phyloP scores from a whole-genome alignment of 2,329 filamentous ascomycete genomes.

The Rhynchosporium agropyri region DNA sequence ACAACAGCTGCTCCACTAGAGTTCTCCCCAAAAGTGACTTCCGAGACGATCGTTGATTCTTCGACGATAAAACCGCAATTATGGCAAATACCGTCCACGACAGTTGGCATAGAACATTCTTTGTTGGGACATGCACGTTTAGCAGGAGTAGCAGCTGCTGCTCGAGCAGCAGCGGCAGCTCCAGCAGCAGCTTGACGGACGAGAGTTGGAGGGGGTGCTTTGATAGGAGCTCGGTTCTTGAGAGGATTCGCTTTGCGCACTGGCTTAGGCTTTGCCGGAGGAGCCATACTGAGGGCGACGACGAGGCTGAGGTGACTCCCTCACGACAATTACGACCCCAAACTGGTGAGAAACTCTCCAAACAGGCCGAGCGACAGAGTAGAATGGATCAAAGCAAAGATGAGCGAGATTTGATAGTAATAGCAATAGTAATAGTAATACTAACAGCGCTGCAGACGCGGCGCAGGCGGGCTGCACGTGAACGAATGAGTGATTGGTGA shows the following conservation, averaged over 20 bases:
- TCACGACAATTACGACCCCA: slow-evolving; percentile 16
- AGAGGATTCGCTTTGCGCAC: slow-evolving; percentile 31
- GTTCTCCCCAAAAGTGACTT: slow-evolving; percentile 89
- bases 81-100: slow-evolving; percentile 71
- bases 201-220: slow-evolving; percentile 31
- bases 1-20: slow-evolving; percentile 84
- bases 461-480: slow-evolving; percentile 22
- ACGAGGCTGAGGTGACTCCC: slow-evolving; percentile 17
- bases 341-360: neutral
- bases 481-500: neutral
- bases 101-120: slow-evolving; percentile 61
- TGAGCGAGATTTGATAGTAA: neutral
- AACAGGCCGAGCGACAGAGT: neutral
- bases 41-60: slow-evolving; percentile 86
- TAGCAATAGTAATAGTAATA: neutral
- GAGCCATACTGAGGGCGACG: slow-evolving; percentile 15
- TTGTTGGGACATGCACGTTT: slow-evolving; percentile 57
- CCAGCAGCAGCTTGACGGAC: slow-evolving; percentile 29
- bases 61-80: slow-evolving; percentile 84
- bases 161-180: slow-evolving; percentile 21
- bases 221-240: slow-evolving; percentile 30
- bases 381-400: neutral
- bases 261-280: slow-evolving; percentile 15
- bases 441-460: slow-evolving; percentile 5
- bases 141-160: slow-evolving; percentile 12